Evolutionary conservation across 2,329 filamentous ascomycete genomes (phyloP), one percentile per base, ranked within the genome.

Genomic region (Colletotrichum somersetense): DNA sequence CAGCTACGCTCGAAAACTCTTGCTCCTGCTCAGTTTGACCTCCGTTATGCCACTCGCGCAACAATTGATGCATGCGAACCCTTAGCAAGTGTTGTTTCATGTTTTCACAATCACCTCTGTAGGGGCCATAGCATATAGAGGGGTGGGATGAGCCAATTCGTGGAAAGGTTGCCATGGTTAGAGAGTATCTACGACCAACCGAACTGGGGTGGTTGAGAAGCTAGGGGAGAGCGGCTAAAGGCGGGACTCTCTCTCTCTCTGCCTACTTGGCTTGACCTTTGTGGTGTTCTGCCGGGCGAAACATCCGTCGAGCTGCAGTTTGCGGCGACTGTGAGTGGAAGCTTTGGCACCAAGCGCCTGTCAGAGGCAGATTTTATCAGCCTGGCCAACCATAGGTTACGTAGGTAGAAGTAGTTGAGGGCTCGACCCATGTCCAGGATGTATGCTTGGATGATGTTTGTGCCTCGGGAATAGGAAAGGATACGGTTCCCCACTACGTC

Each of bases 321-420:
- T 65, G 61, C 44, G 61, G 66, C 38, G 66, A n/a, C 18, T 35
- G 50, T 33, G 26, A 23, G 38, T 35, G 48, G 44, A 44, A 23
- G 40, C 20, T 46, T 7, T 35, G 16, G 50, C 35, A 16, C 40
- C 30, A 33, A 46, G 18, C 26, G 33, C 20, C 50, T 55, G 48
- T 48, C 11, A 35, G 33, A 56, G 26, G 58, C 18, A 30, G 30
- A 30, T 30, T 30, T 30, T 30, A 30, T 33, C 14, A 23, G 52
- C 40, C 42, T 8, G 38, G 38, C 30, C 1, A 16, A 38, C 33
- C 33, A 11, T 30, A 14, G 20, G 66, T 30, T 35, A 30, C 33
- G 44, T 35, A 10, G 16, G 40, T n/a, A 50, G 40, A 62, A 20
- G 35, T 11, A 50, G 38, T n/a, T 56, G 57, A 38, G 30, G 30